These are phyloP conservation scores for Pilasporangium apinafurcum DNA, from an alignment of 352 stramenopile genomes.

Conservation along the genomic window DNA sequence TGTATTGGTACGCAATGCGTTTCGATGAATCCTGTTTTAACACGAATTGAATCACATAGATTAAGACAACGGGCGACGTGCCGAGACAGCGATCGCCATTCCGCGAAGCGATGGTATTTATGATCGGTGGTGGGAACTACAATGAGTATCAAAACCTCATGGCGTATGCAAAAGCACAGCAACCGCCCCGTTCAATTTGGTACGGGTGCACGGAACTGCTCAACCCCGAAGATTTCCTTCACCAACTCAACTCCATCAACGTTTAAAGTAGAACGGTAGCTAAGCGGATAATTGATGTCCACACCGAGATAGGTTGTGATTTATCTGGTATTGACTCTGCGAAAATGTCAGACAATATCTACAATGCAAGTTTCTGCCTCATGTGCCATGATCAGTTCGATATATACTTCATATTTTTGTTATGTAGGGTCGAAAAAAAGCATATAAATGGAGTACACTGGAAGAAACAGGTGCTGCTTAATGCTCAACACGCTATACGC, in stretches of 20 bases:
- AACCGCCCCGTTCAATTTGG: constrained; percentile 64
- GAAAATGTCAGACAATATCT: no score
- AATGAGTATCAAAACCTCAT: constrained; percentile 87
- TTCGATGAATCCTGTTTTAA: neutral
- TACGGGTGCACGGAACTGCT: constrained; percentile 89
- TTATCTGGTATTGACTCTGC: no score
- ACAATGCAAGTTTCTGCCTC: no score
- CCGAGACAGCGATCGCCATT: constrained; percentile 74
- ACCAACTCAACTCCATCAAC: constrained; percentile 72
- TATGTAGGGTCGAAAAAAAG: no score
- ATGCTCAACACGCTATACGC: constrained; percentile 46
- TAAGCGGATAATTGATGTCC: no score
- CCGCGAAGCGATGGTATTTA: constrained; percentile 82
- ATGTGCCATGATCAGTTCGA: no score
- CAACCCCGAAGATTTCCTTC: constrained; percentile 85
- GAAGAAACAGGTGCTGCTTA: no score
- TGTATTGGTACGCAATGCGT: neutral
- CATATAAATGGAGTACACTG: no score
- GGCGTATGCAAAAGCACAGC: constrained; percentile 69
- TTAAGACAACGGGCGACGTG: constrained; percentile 65
- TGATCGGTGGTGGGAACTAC: constrained; percentile 85
- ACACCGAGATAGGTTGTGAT: no score
- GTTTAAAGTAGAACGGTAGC: no score
- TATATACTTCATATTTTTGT: no score
- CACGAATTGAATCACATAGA: no score